Conservation (phyloP, 257 asterid genomes). For the Ilex aquifolium region DNA sequence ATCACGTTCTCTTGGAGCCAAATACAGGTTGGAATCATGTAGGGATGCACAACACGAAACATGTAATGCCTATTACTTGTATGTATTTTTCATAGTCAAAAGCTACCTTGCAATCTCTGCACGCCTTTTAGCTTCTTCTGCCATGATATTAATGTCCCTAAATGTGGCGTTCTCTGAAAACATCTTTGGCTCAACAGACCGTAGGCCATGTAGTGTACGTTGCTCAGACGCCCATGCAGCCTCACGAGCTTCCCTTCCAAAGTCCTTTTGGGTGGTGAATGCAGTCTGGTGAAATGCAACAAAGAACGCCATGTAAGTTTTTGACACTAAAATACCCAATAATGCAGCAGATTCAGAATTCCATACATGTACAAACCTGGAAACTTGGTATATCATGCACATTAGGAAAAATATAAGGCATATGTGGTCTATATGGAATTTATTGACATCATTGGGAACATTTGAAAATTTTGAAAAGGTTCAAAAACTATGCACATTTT, state of each 20-base stretch:
- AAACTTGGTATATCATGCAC: too few species aligned
- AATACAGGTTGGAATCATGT: neutral
- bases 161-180: constrained; percentile 32
- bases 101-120: constrained; percentile 59
- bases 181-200: constrained; percentile 24
- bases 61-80: neutral
- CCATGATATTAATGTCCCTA: constrained; percentile 44
- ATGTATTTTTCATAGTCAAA: neutral
- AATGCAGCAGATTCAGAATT: too few species aligned
- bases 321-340: too few species aligned
- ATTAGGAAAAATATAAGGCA: too few species aligned
- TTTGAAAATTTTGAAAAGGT: too few species aligned
- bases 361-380: too few species aligned
- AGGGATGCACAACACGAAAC: neutral
- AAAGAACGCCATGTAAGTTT: neutral
- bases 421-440: too few species aligned
- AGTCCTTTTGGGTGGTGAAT: constrained; percentile 43
- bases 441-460: too few species aligned
- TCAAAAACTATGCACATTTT: too few species aligned
- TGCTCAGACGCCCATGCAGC: constrained; percentile 78
- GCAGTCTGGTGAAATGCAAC: constrained; percentile 36
- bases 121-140: constrained; percentile 57
- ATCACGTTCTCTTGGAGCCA: neutral
- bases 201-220: constrained; percentile 58
- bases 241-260: constrained; percentile 56